These are phyloP conservation scores for Globisporangium uncinulatum DNA, from an alignment of 352 stramenopile genomes.

Conservation along the genomic window DNA sequence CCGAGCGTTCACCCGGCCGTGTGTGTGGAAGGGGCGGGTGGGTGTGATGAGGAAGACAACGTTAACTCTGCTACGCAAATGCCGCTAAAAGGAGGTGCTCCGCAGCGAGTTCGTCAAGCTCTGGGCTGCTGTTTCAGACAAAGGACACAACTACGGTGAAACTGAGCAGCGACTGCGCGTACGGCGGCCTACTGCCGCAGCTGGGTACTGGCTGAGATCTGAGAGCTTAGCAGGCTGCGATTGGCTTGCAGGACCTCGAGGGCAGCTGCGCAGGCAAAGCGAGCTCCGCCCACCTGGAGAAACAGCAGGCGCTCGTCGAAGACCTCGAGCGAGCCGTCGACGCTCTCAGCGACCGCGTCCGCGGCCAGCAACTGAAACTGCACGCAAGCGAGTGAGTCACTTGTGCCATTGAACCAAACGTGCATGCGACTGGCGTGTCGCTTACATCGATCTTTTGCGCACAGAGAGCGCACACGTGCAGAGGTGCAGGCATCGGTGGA, in stretches of 20 bases:
- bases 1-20: too few species aligned
- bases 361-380: slow-evolving; percentile 9
- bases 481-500: background rate
- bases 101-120: slow-evolving; percentile 33
- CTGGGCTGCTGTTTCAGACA: slow-evolving; percentile 18
- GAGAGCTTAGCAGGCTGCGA: too few species aligned
- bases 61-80: too few species aligned
- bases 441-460: background rate
- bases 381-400: slow-evolving; percentile 10
- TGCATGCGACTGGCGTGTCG: background rate
- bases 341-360: slow-evolving; percentile 38
- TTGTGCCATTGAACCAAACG: background rate
- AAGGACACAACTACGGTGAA: slow-evolving; percentile 20
- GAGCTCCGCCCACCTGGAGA: background rate
- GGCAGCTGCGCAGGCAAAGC: background rate
- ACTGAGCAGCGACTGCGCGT: slow-evolving; percentile 11
- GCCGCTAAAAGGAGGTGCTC: slow-evolving; percentile 35
- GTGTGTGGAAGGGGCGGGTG: too few species aligned
- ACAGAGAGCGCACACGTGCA: background rate
- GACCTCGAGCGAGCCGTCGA: slow-evolving; percentile 37
- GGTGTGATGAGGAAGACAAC: too few species aligned
- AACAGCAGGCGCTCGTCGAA: slow-evolving; percentile 36
- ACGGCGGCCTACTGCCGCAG: background rate
- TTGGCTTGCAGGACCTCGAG: slow-evolving; percentile 11
- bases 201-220: too few species aligned